Percentiles rank a stretch among this genome's conserved stretches.
Conservation (phyloP, 805 yeast species). For the Cyberlindnera meyerae region DNA sequence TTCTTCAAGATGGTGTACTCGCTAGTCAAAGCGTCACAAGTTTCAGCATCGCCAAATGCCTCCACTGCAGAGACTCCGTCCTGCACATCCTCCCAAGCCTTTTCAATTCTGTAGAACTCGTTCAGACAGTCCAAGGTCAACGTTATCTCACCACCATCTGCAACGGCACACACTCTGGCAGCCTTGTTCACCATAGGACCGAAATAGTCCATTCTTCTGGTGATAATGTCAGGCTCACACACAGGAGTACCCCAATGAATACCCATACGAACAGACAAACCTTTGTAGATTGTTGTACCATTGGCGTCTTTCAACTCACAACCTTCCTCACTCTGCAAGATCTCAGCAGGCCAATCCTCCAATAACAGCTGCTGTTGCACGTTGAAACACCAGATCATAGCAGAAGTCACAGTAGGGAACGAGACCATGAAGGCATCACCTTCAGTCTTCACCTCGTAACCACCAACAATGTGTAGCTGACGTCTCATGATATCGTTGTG, state of each 20-base stretch:
- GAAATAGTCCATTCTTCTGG: conserved; percentile 96
- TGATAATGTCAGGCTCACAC: conserved; percentile 89
- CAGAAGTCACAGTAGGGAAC: conserved; percentile 87
- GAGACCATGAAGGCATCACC: conserved; percentile 99
- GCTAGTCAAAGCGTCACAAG: conserved; percentile 55
- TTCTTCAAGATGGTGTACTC: conserved; percentile 63
- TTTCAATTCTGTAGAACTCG: conserved; percentile 58
- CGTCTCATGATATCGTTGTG: conserved; percentile 95
- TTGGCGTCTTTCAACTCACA: conserved; percentile 65
- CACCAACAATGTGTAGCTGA: conserved; percentile 86
- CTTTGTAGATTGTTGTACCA: conserved; percentile 64
- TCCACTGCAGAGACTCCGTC: conserved; percentile 29
- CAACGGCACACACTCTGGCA: conserved; percentile 87
- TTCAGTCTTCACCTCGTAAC: conserved; percentile 97
- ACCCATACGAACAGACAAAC: conserved; percentile 96
- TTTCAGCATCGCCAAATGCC: conserved; percentile 40
- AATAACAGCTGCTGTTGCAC: conserved; percentile 79
- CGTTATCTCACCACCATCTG: conserved; percentile 97
- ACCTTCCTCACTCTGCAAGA: conserved; percentile 79
- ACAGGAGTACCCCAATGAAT: conserved; percentile 98
- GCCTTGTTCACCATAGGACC: conserved; percentile 99
- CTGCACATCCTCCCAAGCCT: conserved; percentile 3
- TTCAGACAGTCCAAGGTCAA: conserved; percentile 75
- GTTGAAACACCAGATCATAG: conserved; percentile 89
- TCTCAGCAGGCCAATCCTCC: conserved; percentile 96